Conservation (phyloP, 139 green algal genomes). For the Edaphochlamys debaryana region DNA sequence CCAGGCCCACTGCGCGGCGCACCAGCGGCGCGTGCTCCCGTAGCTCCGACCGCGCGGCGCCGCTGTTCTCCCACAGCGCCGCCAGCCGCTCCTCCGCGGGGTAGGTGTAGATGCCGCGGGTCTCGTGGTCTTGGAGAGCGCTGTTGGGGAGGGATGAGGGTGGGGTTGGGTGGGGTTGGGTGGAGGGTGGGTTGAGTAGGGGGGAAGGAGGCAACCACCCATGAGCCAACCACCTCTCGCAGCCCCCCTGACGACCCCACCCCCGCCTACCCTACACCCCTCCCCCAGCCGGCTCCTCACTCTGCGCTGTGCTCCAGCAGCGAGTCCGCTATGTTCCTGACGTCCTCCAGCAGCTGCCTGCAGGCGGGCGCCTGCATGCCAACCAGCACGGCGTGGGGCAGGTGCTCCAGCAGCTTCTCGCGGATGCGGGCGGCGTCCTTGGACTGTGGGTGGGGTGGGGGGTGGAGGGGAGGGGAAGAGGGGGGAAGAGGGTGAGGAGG, state of each 20-base stretch:
- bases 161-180: too few species aligned
- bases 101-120: conserved; percentile 66
- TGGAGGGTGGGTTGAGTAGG: too few species aligned
- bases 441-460: not conserved
- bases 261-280: not conserved
- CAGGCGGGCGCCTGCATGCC: conserved; percentile 66
- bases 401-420: conserved; percentile 74
- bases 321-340: conserved; percentile 65
- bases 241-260: too few species aligned
- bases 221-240: too few species aligned
- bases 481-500: not conserved
- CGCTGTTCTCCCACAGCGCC: conserved; percentile 80
- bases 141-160: not conserved
- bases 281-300: conserved; percentile 35
- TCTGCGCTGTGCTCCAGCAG: conserved; percentile 70
- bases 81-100: conserved; percentile 81
- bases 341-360: conserved; percentile 71
- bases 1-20: conserved; percentile 86
- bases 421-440: conserved; percentile 29
- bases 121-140: conserved; percentile 60
- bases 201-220: not conserved
- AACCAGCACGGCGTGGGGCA: conserved; percentile 86
- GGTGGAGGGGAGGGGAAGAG: not conserved
- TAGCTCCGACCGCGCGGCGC: conserved; percentile 73
- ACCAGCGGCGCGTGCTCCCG: conserved; percentile 69